Base-by-base conservation (phyloP, 169 alveolate species). In the Plasmodium blacklocki region DNA sequence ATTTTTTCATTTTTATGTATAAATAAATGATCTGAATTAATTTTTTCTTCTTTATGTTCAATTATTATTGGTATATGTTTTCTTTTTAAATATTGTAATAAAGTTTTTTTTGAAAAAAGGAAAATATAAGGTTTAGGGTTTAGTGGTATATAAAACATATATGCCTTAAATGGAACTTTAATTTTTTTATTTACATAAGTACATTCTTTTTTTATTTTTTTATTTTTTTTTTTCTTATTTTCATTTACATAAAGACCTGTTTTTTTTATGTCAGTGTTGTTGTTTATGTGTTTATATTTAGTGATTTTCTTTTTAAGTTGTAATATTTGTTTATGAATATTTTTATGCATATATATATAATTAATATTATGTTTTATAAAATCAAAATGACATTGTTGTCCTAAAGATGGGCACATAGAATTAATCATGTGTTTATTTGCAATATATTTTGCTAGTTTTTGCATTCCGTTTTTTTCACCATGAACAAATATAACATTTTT, bases 391-490 rank as follows among this genome's bases (percentile, higher is more conserved):
- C 83, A 68, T 3, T 83, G 14, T 32, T 86, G 75, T 7, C 92
- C 92, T 26, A 86, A 11, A 39, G 86, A 59, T 7, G 92, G 92
- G 12, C 87, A 86, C 2, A 86, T 26, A 64, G 88, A 72, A 64
- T 70, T 70, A 72, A 86, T 71, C 26, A 26, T 47, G 49, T 71
- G 62, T 26, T 86, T 58, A 19, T 64, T 71, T 12, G 76, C 18
- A 19, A 94, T 89, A 71, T 94, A 94, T 43, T 89, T 93, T 0
- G 98, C 95, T 32, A 96, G 88, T 68, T 89, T 96, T 88, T 95
- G 93, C 99, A 98, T 98, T 18, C 98, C 98, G 29, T 97, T 98
- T 90, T 95, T 96, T 74, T 98, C 99, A n/a, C 99, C 99, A 92
- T 98, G 99, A 23, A 98, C 99, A 68, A 98, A 93, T 71, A 97